A percentile compares a stretch with the other conserved stretches of the same genome.
These are phyloP conservation scores for Noccaea bulbosa DNA, from an alignment of 345 rosid species.

Conservation along the genomic window DNA sequence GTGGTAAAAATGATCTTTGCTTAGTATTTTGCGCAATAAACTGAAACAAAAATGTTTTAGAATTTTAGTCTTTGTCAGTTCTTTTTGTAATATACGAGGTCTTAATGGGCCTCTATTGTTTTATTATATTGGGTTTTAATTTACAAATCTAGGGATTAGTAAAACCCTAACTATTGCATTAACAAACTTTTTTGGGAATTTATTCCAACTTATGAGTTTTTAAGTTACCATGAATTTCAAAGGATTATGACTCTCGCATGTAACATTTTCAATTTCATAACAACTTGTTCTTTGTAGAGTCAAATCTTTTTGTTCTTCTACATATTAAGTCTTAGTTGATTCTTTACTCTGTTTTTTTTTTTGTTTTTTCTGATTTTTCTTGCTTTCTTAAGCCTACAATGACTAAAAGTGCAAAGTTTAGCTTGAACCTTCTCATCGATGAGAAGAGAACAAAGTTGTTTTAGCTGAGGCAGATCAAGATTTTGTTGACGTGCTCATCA, in stretches of 20 bases:
- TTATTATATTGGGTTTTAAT: too few species aligned
- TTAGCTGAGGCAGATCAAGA: slow-evolving; percentile 39
- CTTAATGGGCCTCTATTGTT: too few species aligned
- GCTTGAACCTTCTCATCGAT: slow-evolving; percentile 37
- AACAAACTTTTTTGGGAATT: not conserved
- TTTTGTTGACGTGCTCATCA: slow-evolving; percentile 35
- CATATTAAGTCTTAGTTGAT: not conserved
- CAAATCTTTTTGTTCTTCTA: too few species aligned
- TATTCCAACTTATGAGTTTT: not conserved
- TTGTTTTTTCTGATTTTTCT: not conserved
- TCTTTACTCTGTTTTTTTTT: not conserved
- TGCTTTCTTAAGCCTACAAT: not conserved
- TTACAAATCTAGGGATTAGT: too few species aligned
- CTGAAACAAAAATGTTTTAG: too few species aligned
- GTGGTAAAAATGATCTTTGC: too few species aligned
- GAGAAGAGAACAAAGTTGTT: slow-evolving; percentile 30
- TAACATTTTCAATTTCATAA: not conserved
- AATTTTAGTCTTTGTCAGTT: too few species aligned
- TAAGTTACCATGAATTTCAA: not conserved
- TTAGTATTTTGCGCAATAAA: too few species aligned
- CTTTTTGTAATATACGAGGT: too few species aligned
- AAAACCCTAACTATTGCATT: too few species aligned
- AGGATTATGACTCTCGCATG: not conserved
- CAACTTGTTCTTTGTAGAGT: not conserved
- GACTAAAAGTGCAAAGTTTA: slow-evolving; percentile 11